Evolutionary conservation across 495 filamentous ascomycete genomes (phyloP).

Genomic region (Jackrogersella multiformis): DNA sequence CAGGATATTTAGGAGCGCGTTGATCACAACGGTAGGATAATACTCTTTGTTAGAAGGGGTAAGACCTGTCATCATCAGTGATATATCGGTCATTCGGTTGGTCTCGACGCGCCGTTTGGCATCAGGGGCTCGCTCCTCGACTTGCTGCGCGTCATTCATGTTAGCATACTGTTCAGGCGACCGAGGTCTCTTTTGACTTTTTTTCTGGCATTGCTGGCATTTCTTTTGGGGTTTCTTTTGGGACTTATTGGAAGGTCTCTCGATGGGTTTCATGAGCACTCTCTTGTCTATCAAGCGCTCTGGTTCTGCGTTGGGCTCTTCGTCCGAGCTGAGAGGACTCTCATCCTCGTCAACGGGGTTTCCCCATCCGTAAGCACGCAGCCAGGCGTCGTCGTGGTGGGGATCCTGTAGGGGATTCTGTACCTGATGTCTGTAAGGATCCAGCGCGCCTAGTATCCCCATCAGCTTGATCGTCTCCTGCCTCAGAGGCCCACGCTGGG

Average conservation of each 20-base stretch:
- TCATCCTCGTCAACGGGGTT: constrained; percentile 16
- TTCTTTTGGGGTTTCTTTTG: constrained; percentile 13
- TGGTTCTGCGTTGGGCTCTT: constrained; percentile 4
- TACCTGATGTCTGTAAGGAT: constrained; percentile 94
- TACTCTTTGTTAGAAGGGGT: constrained; percentile 98
- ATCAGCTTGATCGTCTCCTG: constrained; percentile 96
- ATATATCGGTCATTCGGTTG: constrained; percentile 84
- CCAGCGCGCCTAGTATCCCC: constrained; percentile 93
- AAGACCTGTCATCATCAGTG: constrained; percentile 96
- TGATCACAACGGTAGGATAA: constrained; percentile 97
- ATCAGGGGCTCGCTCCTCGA: constrained; percentile 70
- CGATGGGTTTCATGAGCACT: not conserved
- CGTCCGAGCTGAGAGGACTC: constrained; percentile 25
- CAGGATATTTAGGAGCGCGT: constrained; percentile 88
- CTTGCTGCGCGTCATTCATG: constrained; percentile 53
- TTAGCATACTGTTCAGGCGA: constrained; percentile 24
- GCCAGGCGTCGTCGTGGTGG: constrained; percentile 3
- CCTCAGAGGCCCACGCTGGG: constrained; percentile 77
- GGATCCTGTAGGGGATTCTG: constrained; percentile 26
- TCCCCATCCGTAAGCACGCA: constrained; percentile 5
- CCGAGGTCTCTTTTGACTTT: not conserved
- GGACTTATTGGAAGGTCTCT: constrained; percentile 4
- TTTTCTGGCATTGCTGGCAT: not conserved
- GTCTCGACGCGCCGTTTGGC: constrained; percentile 68
- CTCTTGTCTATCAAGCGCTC: constrained; percentile 1